These are phyloP conservation scores for Cardiospermum halicacabum DNA, from an alignment of 345 rosid species.

Conservation along the genomic window DNA sequence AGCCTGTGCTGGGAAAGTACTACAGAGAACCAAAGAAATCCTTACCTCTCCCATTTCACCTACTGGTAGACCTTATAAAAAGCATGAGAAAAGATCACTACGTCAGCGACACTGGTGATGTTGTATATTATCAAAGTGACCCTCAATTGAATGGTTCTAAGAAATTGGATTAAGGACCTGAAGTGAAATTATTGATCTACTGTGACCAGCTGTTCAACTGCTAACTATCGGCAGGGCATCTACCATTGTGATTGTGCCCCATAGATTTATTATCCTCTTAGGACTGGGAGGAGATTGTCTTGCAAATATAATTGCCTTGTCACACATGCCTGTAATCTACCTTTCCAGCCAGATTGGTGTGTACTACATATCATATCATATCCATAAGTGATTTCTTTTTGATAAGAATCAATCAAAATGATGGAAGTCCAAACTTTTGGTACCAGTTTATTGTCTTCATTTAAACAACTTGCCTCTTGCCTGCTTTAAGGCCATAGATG, in stretches of 20 bases:
- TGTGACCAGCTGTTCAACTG: slow-evolving; percentile 3
- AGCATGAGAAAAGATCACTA: slow-evolving; percentile 72
- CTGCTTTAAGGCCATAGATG: too few species aligned
- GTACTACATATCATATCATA: background rate
- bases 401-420: background rate
- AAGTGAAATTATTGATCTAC: background rate
- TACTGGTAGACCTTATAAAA: slow-evolving; percentile 39
- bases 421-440: background rate
- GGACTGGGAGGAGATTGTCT: background rate
- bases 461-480: too few species aligned
- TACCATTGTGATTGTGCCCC: slow-evolving; percentile 4
- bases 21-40: slow-evolving; percentile 77
- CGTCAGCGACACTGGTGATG: slow-evolving; percentile 67
- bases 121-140: slow-evolving; percentile 65
- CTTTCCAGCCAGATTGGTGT: background rate
- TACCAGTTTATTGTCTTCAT: background rate
- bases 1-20: slow-evolving; percentile 75
- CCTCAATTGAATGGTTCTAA: slow-evolving; percentile 27
- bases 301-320: background rate
- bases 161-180: slow-evolving; percentile 25
- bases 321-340: background rate
- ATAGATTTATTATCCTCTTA: background rate
- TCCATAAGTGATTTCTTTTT: background rate
- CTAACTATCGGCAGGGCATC: background rate
- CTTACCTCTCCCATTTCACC: slow-evolving; percentile 60